phyloP scores from a whole-genome alignment of 1,284 basidiomycete species.

The Farysia itapuensis region DNA sequence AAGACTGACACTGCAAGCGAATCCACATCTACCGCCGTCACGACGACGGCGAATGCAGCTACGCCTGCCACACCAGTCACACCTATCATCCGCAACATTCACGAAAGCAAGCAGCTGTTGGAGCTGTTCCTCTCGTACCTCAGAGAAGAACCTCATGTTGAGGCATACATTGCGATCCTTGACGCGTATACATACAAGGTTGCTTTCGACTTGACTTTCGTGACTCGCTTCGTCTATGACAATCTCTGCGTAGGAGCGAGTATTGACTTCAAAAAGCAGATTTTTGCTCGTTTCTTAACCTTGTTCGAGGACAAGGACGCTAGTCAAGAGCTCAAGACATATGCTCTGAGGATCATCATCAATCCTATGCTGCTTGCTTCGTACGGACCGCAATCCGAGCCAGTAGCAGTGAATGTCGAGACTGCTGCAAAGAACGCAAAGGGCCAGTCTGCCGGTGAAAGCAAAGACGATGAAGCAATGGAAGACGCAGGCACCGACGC shows the following conservation, averaged over 20 bases:
- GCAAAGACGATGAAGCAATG: conserved; percentile 1
- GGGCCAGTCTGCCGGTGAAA: conserved; percentile 30
- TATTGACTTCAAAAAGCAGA: conserved; percentile 73
- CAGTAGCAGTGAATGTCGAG: neutral
- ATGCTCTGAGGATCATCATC: conserved; percentile 81
- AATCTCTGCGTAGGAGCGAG: conserved; percentile 71
- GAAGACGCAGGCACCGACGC: conserved; percentile 1
- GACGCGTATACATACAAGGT: conserved; percentile 79
- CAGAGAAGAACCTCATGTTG: conserved; percentile 74
- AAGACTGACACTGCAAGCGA: conserved; percentile 16
- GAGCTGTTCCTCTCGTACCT: conserved; percentile 58
- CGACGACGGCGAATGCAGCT: neutral
- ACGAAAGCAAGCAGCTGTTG: conserved; percentile 77
- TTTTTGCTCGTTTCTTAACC: conserved; percentile 80
- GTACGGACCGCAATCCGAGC: conserved; percentile 60
- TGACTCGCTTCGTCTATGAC: conserved; percentile 85
- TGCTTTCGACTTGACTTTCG: conserved; percentile 77
- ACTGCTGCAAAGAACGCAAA: conserved; percentile 60
- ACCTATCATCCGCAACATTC: conserved; percentile 23
- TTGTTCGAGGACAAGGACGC: conserved; percentile 75
- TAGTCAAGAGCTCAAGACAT: conserved; percentile 78
- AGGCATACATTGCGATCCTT: conserved; percentile 85
- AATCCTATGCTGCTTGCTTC: conserved; percentile 85
- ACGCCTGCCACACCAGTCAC: neutral
- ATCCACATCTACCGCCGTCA: neutral